phyloP scores from a whole-genome alignment of 257 asterid genomes.

The Solanum lycopersicoides region DNA sequence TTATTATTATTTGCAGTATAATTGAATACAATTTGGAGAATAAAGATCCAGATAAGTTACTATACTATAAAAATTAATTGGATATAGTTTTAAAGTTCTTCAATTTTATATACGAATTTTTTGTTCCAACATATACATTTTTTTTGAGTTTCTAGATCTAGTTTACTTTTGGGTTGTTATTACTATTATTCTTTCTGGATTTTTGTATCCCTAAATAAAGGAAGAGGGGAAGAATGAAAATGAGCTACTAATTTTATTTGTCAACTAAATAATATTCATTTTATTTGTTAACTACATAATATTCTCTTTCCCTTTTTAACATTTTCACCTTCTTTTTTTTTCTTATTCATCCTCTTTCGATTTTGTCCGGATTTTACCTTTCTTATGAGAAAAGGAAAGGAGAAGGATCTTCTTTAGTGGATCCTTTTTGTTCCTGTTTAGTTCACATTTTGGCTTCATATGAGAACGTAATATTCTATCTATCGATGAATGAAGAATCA shows the following conservation, averaged over 20 bases:
- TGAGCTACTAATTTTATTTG: background rate
- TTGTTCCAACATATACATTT: background rate
- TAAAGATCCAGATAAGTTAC: background rate
- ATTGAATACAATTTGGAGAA: background rate
- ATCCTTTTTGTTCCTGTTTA: too few relatives aligned
- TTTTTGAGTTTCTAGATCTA: background rate
- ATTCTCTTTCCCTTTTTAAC: background rate
- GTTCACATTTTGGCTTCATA: too few relatives aligned
- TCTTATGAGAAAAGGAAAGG: too few relatives aligned
- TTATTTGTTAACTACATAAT: too few relatives aligned
- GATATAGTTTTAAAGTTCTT: background rate
- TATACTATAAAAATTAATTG: background rate
- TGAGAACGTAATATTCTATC: too few relatives aligned
- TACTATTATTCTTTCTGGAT: background rate
- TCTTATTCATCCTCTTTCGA: too few relatives aligned
- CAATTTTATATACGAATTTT: background rate
- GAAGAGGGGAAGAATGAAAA: background rate
- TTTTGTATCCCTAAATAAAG: background rate
- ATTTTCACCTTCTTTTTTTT: background rate
- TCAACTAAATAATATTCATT: background rate
- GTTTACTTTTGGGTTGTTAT: background rate
- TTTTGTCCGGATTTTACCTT: too few relatives aligned
- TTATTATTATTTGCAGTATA: background rate
- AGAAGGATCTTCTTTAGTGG: too few relatives aligned
- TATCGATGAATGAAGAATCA: too few relatives aligned